Base-by-base conservation (phyloP, 177 flowering plant species). In the Vitis hybrid region DNA sequence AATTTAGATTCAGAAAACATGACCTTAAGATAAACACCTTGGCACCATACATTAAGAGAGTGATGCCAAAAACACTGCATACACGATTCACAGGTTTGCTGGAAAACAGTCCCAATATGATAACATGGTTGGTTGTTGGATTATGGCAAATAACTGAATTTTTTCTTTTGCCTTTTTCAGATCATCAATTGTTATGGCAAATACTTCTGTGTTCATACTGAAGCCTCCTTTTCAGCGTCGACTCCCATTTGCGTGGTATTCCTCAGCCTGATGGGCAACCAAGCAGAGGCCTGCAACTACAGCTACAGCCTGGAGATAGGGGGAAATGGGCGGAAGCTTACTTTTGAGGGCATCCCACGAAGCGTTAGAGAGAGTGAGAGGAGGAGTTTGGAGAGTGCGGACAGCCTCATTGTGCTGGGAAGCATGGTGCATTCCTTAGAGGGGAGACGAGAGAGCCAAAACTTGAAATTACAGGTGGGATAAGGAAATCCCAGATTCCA, bases 281-380 rank as follows among this genome's bases (percentile, higher is more conserved):
- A 84, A 69, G 63, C 57, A 21, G 82, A 84, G 35, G 85, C 87
- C 35, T 73, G 82, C 21, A 84, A 80, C 71, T 84, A 82, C 73
- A 73, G 74, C 69, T 84, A 84, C 73, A 84, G 87, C 63, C 77
- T 84, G 41, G 85, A 84, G 65, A 83, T 84, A 13, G 87, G 87
- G 6, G 87, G 85, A 48, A 73, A 76, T 70, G 85, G 87, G 11
- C 75, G 89, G 48, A 85, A 85, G 62, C 85, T 82, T 24, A 80
- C 71, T 14, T 85, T 83, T 83, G 89, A 84, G 64, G 87, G 89
- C 18, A 85, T 81, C 27, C 89, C 89, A 11, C 61, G 89, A 62
- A 85, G 87, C 77, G 71, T 85, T 21, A 78, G 89, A 64, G 89
- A 85, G 49, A 82, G 87, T 71, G 87, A 85, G 72, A 71, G 80